Percentiles rank a stretch among this genome's conserved stretches.
Conservation (phyloP, 2,329 filamentous ascomycete genomes). For the Curvularia verruculosa region DNA sequence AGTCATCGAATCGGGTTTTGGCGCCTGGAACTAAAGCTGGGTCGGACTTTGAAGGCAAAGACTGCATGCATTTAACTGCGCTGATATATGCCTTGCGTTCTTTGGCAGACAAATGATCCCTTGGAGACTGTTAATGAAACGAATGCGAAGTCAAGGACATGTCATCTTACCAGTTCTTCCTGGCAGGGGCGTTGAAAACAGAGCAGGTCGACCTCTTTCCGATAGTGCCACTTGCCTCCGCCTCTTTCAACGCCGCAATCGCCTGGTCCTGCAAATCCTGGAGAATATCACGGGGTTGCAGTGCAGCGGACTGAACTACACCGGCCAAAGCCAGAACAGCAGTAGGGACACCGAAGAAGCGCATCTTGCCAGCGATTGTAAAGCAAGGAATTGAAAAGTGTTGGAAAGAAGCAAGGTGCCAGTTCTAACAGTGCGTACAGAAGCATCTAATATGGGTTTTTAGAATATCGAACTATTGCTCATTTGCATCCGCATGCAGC, state of each 20-base stretch:
- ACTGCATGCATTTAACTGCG: conserved; percentile 29
- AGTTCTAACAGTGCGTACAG: background rate
- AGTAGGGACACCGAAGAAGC: conserved; percentile 3
- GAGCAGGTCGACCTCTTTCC: conserved; percentile 12
- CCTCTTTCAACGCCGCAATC: conserved; percentile 15
- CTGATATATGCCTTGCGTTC: conserved; percentile 28
- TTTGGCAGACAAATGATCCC: conserved; percentile 5
- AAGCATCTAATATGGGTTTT: conserved; percentile 3
- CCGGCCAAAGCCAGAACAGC: conserved; percentile 17
- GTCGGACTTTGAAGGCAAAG: conserved; percentile 21
- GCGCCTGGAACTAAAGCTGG: conserved; percentile 24
- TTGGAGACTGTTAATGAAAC: background rate
- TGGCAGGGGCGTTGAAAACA: conserved; percentile 14
- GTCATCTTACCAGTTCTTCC: conserved; percentile 23
- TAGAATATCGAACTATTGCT: background rate
- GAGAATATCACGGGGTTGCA: conserved; percentile 16
- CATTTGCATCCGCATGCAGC: conserved; percentile 5
- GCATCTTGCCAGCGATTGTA: conserved; percentile 4
- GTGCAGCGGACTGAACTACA: conserved; percentile 10
- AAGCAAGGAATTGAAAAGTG: background rate
- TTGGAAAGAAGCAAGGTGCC: background rate
- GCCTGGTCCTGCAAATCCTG: conserved; percentile 22
- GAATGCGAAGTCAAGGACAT: background rate
- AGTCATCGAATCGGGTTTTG: conserved; percentile 36
- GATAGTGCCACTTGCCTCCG: conserved; percentile 11